Base-by-base conservation (phyloP, 371 early-diverging fungal species). In the Apophysomyces variabilis region DNA sequence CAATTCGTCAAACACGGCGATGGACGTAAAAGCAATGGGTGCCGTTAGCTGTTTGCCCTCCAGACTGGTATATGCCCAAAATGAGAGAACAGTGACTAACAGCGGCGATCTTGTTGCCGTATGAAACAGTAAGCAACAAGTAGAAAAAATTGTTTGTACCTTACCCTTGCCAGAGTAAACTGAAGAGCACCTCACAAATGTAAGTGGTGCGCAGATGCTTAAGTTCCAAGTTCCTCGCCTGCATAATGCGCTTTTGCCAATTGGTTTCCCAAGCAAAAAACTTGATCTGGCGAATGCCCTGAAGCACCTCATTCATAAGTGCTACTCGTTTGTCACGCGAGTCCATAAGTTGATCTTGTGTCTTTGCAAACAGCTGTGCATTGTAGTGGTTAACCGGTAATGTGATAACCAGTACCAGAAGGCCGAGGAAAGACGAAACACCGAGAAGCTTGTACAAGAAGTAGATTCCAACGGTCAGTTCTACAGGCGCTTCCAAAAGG, bases 201-300 rank as follows among this genome's bases (percentile, higher is more conserved):
- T 35, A 71, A 14, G 62, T 66, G 35, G 64, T 43, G 1, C 62
- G 67, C 36, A 86, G 39, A 14, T 81, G 79, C 21, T 66, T 63
- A 37, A 88, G 65, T 64, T 88, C 88, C 7, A 61, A 62, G 36
- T 78, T 69, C 73, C 88, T 73, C 9, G 82, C 72, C 58, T 73
- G 70, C 61, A 77, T 66, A n/a, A 85, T 62, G 39, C 80, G 78
- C 16, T 75, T 71, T 32, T 75, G 58, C 77, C 77, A 77, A 5
- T 70, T 57, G 13, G 39, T 16, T 62, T 77, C 77, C 86, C 88
- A 88, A 36, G 88, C 85, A 74, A 88, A 88, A 58, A 86, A 86
- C 61, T 88, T 88, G 71, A 88, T 88, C 64, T 85, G 82, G 38
- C 87, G 82, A 47, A 88, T 84, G 26, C 85, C 87, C 64, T 84